phyloP scores from a whole-genome alignment of 495 filamentous ascomycete species.

The Annulohypoxylon moriforme region DNA sequence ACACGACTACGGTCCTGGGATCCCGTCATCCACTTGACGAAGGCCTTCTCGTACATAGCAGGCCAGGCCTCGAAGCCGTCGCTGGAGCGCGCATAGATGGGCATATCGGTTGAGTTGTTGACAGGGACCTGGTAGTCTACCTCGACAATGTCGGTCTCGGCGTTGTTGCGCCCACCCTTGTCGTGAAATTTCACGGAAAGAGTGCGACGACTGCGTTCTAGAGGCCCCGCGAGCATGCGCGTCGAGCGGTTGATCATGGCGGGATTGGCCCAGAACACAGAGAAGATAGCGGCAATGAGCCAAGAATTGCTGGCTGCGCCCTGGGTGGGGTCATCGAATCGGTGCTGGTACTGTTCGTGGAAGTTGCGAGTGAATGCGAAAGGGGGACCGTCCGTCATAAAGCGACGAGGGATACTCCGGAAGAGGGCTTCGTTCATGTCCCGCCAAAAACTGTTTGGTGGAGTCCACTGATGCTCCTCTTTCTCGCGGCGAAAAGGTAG shows the following conservation, averaged over 20 bases:
- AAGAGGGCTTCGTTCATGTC: constrained; percentile 44
- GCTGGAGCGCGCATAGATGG: constrained; percentile 52
- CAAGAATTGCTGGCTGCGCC: constrained; percentile 51
- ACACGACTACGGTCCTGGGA: constrained; percentile 35
- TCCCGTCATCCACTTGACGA: constrained; percentile 50
- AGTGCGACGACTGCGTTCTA: constrained; percentile 20
- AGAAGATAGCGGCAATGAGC: constrained; percentile 53
- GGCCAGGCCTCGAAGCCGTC: constrained; percentile 53
- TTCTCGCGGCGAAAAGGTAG: constrained; percentile 47
- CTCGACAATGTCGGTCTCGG: constrained; percentile 48
- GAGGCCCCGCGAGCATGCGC: constrained; percentile 2
- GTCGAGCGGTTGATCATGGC: constrained; percentile 46
- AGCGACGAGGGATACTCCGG: constrained; percentile 34
- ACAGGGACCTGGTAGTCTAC: constrained; percentile 53
- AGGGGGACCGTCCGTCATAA: constrained; percentile 26
- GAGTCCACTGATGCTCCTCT: constrained; percentile 40
- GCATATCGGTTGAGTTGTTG: constrained; percentile 51
- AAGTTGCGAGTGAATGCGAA: constrained; percentile 30
- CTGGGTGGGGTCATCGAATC: constrained; percentile 53
- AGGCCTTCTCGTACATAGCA: constrained; percentile 56
- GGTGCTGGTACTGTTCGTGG: constrained; percentile 38
- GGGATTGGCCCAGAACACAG: constrained; percentile 52
- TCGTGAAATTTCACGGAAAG: constrained; percentile 50
- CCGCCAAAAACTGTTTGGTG: constrained; percentile 48
- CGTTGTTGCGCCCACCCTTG: constrained; percentile 55